These are phyloP conservation scores for Exophiala sp. DNA, from an alignment of 2,329 filamentous ascomycete species.

Conservation along the genomic window DNA sequence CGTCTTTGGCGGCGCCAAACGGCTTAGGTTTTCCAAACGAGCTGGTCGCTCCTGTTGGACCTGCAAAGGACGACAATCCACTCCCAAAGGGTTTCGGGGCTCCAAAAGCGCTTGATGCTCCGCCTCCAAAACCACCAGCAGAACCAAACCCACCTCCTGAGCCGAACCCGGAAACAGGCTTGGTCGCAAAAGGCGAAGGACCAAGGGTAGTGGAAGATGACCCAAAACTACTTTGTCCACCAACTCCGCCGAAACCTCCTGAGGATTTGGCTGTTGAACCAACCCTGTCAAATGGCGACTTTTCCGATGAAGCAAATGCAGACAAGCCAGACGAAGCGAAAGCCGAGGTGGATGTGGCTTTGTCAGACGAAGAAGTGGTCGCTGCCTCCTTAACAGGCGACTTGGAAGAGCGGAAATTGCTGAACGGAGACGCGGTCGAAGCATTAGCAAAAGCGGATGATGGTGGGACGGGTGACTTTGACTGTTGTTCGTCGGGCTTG, in stretches of 20 bases:
- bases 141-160: constrained; percentile 34
- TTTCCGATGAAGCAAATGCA: constrained; percentile 55
- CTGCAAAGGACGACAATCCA: constrained; percentile 63
- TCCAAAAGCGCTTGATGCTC: constrained; percentile 27
- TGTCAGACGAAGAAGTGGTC: constrained; percentile 24
- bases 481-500: background rate
- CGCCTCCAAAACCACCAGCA: constrained; percentile 37
- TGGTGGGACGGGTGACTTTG: constrained; percentile 8
- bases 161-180: constrained; percentile 36
- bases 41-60: constrained; percentile 47
- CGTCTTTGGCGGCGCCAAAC: constrained; percentile 67
- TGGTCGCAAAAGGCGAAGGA: constrained; percentile 31
- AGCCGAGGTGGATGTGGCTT: constrained; percentile 51
- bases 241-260: constrained; percentile 15
- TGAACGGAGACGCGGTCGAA: constrained; percentile 41
- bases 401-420: constrained; percentile 33
- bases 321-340: constrained; percentile 66
- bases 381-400: constrained; percentile 28
- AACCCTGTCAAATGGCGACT: constrained; percentile 57
- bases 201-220: constrained; percentile 21
- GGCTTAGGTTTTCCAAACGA: constrained; percentile 47
- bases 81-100: constrained; percentile 33
- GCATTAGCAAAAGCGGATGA: constrained; percentile 40
- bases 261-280: constrained; percentile 41
- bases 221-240: constrained; percentile 1